These are phyloP conservation scores for Ettlia oleoabundans DNA, from an alignment of 139 green algal genomes.

Conservation along the genomic window DNA sequence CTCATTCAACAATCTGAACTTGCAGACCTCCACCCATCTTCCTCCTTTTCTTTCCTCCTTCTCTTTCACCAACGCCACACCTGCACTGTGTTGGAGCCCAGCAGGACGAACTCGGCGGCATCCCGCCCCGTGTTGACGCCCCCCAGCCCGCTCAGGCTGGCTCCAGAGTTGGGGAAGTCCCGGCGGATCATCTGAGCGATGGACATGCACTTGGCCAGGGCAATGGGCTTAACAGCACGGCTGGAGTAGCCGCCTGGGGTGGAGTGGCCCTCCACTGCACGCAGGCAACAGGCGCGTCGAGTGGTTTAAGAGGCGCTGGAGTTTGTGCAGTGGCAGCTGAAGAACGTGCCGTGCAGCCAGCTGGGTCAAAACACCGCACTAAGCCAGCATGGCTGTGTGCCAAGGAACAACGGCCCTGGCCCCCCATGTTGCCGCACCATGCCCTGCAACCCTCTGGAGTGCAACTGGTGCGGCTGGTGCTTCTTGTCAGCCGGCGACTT, in stretches of 20 bases:
- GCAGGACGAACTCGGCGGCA: constrained; percentile 96
- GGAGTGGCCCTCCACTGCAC: constrained; percentile 68
- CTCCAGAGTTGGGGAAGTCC: constrained; percentile 61
- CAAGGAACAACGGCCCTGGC: no score
- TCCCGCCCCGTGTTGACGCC: constrained; percentile 93
- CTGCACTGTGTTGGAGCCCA: constrained; percentile 95
- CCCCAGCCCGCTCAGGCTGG: constrained; percentile 83
- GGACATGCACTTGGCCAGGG: constrained; percentile 79
- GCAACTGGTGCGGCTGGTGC: not conserved
- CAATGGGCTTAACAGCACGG: constrained; percentile 96
- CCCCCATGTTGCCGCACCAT: no score
- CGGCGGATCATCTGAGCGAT: constrained; percentile 67
- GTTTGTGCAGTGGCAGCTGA: not conserved
- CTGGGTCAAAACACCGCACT: no score
- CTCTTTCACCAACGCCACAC: constrained; percentile 20
- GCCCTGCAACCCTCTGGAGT: no score
- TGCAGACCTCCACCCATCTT: not conserved
- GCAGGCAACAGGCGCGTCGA: no score
- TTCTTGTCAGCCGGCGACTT: no score
- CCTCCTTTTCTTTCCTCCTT: not conserved
- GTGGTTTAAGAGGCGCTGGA: not conserved
- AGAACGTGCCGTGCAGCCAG: no score
- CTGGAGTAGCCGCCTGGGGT: constrained; percentile 85
- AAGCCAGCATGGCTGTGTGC: no score
- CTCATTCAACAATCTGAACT: no score